phyloP scores from a whole-genome alignment of 345 rosid species.

The Adansonia digitata region DNA sequence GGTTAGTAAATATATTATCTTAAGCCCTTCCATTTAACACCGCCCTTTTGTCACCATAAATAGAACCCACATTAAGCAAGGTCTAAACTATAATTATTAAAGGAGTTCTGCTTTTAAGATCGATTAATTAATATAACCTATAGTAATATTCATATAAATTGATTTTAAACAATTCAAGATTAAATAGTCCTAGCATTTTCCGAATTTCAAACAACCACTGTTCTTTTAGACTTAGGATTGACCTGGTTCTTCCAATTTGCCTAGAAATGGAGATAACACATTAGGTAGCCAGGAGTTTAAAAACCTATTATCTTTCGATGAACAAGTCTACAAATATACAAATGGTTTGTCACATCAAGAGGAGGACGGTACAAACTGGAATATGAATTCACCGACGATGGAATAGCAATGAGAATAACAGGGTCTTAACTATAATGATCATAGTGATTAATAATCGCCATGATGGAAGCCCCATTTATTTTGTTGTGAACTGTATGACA shows the following conservation, averaged over 20 bases:
- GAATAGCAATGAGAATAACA: not conserved
- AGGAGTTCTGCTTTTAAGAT: no score
- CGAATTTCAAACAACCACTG: slow-evolving; percentile 9
- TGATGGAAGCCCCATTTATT: slow-evolving; percentile 52
- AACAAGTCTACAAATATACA: not conserved
- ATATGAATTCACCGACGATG: slow-evolving; percentile 13
- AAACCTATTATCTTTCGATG: not conserved
- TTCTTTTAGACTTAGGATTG: not conserved
- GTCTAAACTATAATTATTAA: not conserved
- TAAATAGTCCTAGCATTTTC: not conserved
- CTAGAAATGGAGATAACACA: not conserved
- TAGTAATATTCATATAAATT: no score
- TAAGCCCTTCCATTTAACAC: slow-evolving; percentile 4
- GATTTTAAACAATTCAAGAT: no score
- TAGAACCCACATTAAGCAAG: slow-evolving; percentile 28
- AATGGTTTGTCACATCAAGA: not conserved
- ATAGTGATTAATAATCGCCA: slow-evolving; percentile 29
- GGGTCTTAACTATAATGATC: not conserved
- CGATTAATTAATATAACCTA: no score
- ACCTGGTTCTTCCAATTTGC: not conserved
- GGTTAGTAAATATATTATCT: slow-evolving; percentile 17
- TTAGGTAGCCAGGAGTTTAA: not conserved
- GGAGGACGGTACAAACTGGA: slow-evolving; percentile 20
- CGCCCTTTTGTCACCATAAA: slow-evolving; percentile 26
- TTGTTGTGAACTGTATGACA: slow-evolving; percentile 26